phyloP scores from a whole-genome alignment of 495 filamentous ascomycete species.

The Collariella sp. region DNA sequence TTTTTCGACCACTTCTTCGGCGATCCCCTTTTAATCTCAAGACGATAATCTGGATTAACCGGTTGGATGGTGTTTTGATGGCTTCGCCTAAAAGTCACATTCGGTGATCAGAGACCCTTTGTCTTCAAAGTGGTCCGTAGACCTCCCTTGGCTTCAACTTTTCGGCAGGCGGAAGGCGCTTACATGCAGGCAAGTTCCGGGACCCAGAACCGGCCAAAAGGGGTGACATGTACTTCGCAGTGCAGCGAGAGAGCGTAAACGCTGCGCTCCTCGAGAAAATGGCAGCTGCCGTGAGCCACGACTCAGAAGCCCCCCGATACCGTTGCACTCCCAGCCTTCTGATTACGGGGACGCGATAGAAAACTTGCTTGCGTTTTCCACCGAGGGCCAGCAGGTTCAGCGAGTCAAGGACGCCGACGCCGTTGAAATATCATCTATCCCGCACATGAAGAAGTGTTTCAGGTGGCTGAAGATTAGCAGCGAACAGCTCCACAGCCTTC shows the following conservation, averaged over 20 bases:
- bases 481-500: background rate
- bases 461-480: constrained; percentile 1
- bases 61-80: background rate
- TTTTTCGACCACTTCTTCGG: background rate
- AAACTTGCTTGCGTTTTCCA: constrained; percentile 31
- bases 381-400: background rate
- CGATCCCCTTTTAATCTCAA: background rate
- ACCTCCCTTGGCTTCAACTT: background rate
- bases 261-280: background rate
- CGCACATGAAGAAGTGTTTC: background rate
- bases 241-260: background rate
- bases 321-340: background rate
- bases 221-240: background rate
- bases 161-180: background rate
- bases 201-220: background rate
- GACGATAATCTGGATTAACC: background rate
- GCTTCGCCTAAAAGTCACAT: background rate
- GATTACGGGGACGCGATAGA: constrained; percentile 26
- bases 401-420: background rate
- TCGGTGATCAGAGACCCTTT: background rate
- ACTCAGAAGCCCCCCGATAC: background rate
- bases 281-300: background rate
- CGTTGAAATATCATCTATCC: background rate
- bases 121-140: background rate
- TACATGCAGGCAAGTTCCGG: background rate